Base-by-base conservation (phyloP, 164 flowering plant species). In the Tetrastigma voinierianum region DNA sequence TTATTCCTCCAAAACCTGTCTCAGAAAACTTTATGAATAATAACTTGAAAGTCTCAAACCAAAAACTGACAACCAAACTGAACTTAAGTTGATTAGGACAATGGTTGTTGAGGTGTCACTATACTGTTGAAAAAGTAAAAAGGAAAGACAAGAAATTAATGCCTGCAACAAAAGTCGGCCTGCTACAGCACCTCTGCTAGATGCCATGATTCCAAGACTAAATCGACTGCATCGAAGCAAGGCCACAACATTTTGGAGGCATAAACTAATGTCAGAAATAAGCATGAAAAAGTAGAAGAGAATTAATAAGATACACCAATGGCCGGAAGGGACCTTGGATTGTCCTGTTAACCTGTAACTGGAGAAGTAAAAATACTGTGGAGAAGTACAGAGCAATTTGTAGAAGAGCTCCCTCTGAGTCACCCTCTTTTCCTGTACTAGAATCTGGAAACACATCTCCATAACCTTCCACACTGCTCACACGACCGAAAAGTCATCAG, bases 171-270 rank as follows among this genome's bases (percentile, higher is more conserved):
- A 64, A 62, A 96, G 69, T 51, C 99, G 90, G 23, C 99, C 99
- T 51, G 78, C 88, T 46, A 96, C 75, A 40, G 80, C 73, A 24
- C 99, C 99, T 74, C 98, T 82, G 78, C 93, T 87, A 19, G 99
- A 90, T 21, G 99, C 96, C 92, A 96, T 91, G 68, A 96, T 90
- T 59, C 99, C 97, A 69, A 96, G 96, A 78, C 99, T 91, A 66
- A 74, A 86, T 32, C 98, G 79, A 70, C 92, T 91, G 78, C 99
- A 96, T 4, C 80, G 85, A 60, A 96, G 90, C 86, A 96, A 74
- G 11, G 96, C 90, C 67, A 93, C 93, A 19, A 96, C 90, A 82
- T 96, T 98, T 95, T n/a, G n/a, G 80, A 19, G 3, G 45, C 32
- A 54, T 10, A 44, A 16, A 43, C 19, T 45, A 12, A 14, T 43